Percentiles rank a stretch among this genome's conserved stretches.
These are phyloP conservation scores for Salix viminalis DNA, from an alignment of 345 rosid genomes.

Conservation along the genomic window DNA sequence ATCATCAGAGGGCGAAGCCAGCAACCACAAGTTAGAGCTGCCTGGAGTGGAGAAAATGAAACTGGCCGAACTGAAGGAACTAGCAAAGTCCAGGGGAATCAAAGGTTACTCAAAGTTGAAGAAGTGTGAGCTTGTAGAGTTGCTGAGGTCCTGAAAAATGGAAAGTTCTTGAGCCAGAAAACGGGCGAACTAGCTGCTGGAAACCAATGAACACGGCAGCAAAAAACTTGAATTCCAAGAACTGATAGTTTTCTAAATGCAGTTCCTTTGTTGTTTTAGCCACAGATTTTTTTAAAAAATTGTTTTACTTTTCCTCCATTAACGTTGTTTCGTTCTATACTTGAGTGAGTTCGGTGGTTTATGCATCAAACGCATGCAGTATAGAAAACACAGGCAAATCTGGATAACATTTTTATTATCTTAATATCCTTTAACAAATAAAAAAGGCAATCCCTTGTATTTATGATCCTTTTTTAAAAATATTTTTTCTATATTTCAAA, in stretches of 20 bases:
- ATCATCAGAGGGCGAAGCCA: not conserved
- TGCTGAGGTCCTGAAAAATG: conserved; percentile 32
- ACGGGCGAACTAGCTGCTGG: not conserved
- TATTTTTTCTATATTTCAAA: no score
- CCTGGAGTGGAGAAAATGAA: conserved; percentile 50
- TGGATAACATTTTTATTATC: not conserved
- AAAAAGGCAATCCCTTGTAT: no score
- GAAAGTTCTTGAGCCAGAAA: not conserved
- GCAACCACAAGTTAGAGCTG: conserved; percentile 5
- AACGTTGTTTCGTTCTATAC: not conserved
- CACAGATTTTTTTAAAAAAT: no score
- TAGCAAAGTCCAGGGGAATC: conserved; percentile 58
- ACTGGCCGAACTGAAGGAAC: conserved; percentile 56
- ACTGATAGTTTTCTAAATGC: not conserved
- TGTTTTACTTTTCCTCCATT: no score
- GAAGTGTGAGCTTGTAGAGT: conserved; percentile 49
- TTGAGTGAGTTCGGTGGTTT: not conserved
- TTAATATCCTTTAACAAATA: no score
- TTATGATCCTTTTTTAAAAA: no score
- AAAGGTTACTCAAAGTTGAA: conserved; percentile 64
- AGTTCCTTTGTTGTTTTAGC: not conserved
- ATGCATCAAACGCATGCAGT: no score
- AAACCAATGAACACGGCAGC: not conserved
- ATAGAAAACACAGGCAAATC: not conserved
- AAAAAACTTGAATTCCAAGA: not conserved